Base-by-base conservation (phyloP, 371 early-diverging fungal genomes). In the Apophysomyces trapeziformis region DNA sequence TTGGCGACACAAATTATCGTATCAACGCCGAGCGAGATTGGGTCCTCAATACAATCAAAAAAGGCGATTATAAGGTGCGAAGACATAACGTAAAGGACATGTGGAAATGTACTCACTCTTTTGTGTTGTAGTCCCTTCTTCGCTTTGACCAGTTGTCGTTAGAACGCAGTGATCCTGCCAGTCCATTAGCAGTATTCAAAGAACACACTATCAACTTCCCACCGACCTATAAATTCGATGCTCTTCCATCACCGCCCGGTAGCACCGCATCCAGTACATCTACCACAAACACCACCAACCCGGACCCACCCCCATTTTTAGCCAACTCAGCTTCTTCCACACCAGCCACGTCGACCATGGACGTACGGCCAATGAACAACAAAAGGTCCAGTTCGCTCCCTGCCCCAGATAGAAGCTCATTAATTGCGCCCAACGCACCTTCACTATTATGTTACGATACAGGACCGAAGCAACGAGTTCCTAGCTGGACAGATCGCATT, bases 401-500 rank as follows among this genome's bases (percentile, higher is more conserved):
- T 16, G 21, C 13, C 9, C 54, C 44, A 41, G 47, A 45, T 26
- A 4, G 5, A 7, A 21, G 21, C 11, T 21, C n/a, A 9, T 26
- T 50, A 9, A 50, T 50, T 8, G 13, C 58, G 57, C 26, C 54
- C 57, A 61, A 69, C 16, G 50, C 64, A 6, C 68, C 66, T 4
- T 21, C 38, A 0, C 61, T 64, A 6, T 61, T 80, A 3, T 68
- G 65, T 1, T 93, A 93, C 66, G 93, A 94, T 65, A 85, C 92
- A 8, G 89, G 90, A 54, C 83, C 87, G 21, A 96, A 96, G 74
- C 85, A 87, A 68, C 88, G 97, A 6, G 87, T 94, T 0, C 97
- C 97, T 1, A 88, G 92, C 7, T 96, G 95, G 93, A 95, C 95
- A 0, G 97, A 96, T 68, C 87, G 97, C 7, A 95, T 96, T 54